Evolutionary conservation across 1,284 basidiomycete genomes (phyloP).

Genomic region (Cryptococcus neoformans): DNA sequence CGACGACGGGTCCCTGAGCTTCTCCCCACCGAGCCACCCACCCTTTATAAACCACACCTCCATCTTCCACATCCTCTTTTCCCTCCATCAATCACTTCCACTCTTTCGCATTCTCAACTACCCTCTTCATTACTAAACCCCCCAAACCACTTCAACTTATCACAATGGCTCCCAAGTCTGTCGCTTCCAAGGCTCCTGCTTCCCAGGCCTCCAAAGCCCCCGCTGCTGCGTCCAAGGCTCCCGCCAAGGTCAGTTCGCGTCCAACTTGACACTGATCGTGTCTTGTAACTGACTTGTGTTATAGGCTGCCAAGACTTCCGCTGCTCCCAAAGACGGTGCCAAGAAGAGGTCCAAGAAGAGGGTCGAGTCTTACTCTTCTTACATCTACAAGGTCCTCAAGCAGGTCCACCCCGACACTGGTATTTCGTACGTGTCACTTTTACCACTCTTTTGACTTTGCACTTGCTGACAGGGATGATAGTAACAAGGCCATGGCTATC

Average conservation of each 20-base stretch:
- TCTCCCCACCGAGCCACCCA: neutral
- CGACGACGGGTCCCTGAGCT: neutral
- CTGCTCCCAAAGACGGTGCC: slow-evolving; percentile 58
- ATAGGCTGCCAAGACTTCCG: slow-evolving; percentile 69
- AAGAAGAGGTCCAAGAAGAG: slow-evolving; percentile 90
- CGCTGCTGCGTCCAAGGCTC: slow-evolving; percentile 53
- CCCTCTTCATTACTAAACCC: slow-evolving; percentile 12
- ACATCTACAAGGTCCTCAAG: slow-evolving; percentile 76
- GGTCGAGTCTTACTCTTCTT: slow-evolving; percentile 87
- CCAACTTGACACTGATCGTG: neutral
- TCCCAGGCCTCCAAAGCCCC: slow-evolving; percentile 52
- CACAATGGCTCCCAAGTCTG: slow-evolving; percentile 51
- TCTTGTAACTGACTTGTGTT: slow-evolving; percentile 10
- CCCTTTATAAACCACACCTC: neutral
- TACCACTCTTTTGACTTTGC: neutral
- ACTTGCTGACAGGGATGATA: slow-evolving; percentile 48
- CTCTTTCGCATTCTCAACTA: slow-evolving; percentile 5
- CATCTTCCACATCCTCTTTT: slow-evolving; percentile 1
- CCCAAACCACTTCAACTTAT: slow-evolving; percentile 16
- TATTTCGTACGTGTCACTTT: slow-evolving; percentile 54
- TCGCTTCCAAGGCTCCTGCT: slow-evolving; percentile 59
- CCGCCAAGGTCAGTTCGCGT: slow-evolving; percentile 58
- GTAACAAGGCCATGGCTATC: slow-evolving; percentile 93
- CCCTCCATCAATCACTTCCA: slow-evolving; percentile 4
- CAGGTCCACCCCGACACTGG: slow-evolving; percentile 92